phyloP scores from a whole-genome alignment of 169 alveolate genomes.

The Hammondia hammondi region DNA sequence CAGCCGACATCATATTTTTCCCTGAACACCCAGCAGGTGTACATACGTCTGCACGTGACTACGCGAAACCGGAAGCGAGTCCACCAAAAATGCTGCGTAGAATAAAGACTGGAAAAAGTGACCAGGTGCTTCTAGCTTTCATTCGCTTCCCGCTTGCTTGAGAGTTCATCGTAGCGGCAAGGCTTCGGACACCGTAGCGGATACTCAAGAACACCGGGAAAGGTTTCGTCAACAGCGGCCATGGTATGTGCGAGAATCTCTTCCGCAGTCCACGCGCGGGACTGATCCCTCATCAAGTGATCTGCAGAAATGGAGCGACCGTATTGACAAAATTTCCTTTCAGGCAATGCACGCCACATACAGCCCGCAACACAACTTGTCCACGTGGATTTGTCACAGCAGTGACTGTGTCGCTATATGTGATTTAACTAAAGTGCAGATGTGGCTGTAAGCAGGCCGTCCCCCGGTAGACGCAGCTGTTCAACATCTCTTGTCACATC shows the following conservation, averaged over 20 bases:
- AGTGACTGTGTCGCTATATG: too few relatives aligned
- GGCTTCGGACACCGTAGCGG: conserved; percentile 43
- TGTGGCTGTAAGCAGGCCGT: too few relatives aligned
- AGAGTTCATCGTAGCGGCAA: conserved; percentile 45
- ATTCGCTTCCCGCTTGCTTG: neutral
- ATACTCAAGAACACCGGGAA: conserved; percentile 64
- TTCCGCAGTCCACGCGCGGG: neutral
- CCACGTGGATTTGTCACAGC: too few relatives aligned
- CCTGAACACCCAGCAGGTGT: neutral
- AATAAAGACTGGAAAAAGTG: neutral
- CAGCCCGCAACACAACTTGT: too few relatives aligned
- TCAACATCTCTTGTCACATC: neutral
- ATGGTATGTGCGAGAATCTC: conserved; percentile 47
- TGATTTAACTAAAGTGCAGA: too few relatives aligned
- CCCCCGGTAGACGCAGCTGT: too few relatives aligned
- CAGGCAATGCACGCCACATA: too few relatives aligned
- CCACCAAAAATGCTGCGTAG: neutral
- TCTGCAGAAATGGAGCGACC: neutral
- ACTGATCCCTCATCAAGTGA: neutral
- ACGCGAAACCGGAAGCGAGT: neutral
- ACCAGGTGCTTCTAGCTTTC: neutral
- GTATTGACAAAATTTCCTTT: too few relatives aligned
- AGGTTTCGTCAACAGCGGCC: conserved; percentile 45
- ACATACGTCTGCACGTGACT: neutral
- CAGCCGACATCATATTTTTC: neutral